Evolutionary conservation across 1,139 yeast genomes (phyloP).

Genomic region (Blastobotrys illinoisensis): DNA sequence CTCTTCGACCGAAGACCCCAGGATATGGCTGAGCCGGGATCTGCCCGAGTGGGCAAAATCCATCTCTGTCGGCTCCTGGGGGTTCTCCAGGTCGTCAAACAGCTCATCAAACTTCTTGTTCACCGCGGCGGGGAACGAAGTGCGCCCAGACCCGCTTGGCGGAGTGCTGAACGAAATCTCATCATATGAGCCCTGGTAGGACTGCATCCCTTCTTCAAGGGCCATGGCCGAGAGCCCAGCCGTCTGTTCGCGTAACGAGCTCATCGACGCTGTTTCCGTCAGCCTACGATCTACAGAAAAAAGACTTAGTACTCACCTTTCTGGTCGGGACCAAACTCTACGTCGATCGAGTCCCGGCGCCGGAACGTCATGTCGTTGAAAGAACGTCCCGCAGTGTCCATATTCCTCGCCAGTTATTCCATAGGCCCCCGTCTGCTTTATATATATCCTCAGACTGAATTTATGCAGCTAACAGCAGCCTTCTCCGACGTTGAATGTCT

Average conservation of each 20-base stretch:
- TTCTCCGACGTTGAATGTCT: background rate
- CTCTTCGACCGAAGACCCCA: slow-evolving; percentile 1
- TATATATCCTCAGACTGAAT: background rate
- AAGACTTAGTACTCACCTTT: background rate
- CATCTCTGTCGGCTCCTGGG: background rate
- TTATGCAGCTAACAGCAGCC: background rate
- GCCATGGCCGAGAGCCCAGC: slow-evolving; percentile 59
- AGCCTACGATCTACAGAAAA: background rate
- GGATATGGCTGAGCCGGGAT: slow-evolving; percentile 6
- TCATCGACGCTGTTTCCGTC: background rate
- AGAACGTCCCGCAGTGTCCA: background rate
- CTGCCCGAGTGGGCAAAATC: slow-evolving; percentile 1
- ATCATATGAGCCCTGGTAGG: background rate
- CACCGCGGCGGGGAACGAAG: background rate
- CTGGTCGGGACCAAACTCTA: background rate
- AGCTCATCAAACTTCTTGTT: background rate
- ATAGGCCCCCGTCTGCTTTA: background rate
- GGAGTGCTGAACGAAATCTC: background rate
- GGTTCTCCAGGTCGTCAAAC: background rate
- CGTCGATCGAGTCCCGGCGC: background rate
- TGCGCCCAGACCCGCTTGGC: background rate
- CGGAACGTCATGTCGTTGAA: background rate
- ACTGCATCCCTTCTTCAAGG: slow-evolving; percentile 38
- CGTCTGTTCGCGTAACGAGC: slow-evolving; percentile 56
- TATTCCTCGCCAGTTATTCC: background rate